These are phyloP conservation scores for Sporothrix sp. DNA, from an alignment of 2,329 filamentous ascomycete species.

Conservation along the genomic window DNA sequence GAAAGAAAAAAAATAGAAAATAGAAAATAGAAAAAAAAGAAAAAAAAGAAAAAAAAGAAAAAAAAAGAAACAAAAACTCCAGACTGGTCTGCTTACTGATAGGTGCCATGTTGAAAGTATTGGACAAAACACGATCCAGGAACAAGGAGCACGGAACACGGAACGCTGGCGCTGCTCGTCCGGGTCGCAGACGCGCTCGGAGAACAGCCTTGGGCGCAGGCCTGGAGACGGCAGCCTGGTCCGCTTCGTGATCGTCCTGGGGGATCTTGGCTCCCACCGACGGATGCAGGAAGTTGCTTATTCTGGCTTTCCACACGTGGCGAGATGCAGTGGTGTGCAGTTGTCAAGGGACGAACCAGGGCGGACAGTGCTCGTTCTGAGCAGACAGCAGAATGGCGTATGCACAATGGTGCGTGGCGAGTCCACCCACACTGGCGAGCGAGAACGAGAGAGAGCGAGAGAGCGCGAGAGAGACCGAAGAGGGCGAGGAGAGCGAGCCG, in stretches of 20 bases:
- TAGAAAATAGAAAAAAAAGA: background rate
- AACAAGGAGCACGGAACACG: background rate
- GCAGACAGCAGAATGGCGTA: background rate
- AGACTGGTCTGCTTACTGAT: constrained; percentile 17
- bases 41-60: background rate
- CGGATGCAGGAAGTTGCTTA: too few relatives aligned
- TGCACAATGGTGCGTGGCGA: too few relatives aligned
- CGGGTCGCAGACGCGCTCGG: too few relatives aligned
- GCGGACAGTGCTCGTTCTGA: background rate
- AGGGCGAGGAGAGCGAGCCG: background rate
- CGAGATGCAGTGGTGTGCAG: too few relatives aligned
- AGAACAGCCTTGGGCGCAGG: too few relatives aligned
- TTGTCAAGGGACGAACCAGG: background rate
- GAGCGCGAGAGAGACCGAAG: constrained; percentile 1
- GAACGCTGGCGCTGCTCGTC: constrained; percentile 19
- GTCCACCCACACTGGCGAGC: constrained; percentile 2
- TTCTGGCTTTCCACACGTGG: too few relatives aligned
- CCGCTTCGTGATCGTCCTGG: background rate
- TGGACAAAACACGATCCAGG: background rate
- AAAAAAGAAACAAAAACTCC: constrained; percentile 1
- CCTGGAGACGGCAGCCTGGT: too few relatives aligned
- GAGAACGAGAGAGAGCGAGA: too few relatives aligned
- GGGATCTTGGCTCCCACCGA: too few relatives aligned
- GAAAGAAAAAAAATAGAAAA: background rate
- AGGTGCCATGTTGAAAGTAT: constrained; percentile 34